phyloP scores from a whole-genome alignment of 371 early-diverging fungal species.

The Mortierella sp. region DNA sequence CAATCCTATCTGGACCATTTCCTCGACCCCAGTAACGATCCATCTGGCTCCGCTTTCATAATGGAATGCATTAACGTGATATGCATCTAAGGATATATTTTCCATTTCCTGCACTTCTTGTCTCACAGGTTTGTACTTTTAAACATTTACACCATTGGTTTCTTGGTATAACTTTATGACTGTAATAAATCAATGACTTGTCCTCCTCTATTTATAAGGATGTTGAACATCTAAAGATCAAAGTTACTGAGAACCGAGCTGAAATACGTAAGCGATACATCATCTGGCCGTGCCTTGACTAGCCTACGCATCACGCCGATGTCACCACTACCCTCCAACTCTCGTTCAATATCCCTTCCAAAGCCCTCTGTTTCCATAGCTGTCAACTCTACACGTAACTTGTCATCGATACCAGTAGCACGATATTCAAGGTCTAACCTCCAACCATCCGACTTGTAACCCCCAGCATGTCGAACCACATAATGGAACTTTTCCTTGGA shows the following conservation, averaged over 20 bases:
- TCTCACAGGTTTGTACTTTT: too few relatives aligned
- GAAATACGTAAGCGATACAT: constrained; percentile 73
- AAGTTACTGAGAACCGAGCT: constrained; percentile 25
- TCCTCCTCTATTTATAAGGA: too few relatives aligned
- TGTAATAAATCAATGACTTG: too few relatives aligned
- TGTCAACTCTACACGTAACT: constrained; percentile 63
- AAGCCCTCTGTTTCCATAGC: constrained; percentile 69
- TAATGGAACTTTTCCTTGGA: constrained; percentile 59
- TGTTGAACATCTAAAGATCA: constrained; percentile 23
- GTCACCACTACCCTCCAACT: constrained; percentile 61
- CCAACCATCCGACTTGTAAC: constrained; percentile 72
- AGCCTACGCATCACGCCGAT: constrained; percentile 66
- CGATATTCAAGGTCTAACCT: constrained; percentile 61
- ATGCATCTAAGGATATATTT: too few relatives aligned
- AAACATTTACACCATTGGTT: too few relatives aligned
- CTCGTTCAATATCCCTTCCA: constrained; percentile 62
- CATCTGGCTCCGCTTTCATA: too few relatives aligned
- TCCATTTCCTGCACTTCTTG: too few relatives aligned
- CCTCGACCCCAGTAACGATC: too few relatives aligned
- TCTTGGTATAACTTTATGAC: too few relatives aligned
- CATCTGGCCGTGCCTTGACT: constrained; percentile 64
- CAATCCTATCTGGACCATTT: too few relatives aligned
- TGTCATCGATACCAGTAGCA: constrained; percentile 48
- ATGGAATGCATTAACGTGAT: too few relatives aligned
- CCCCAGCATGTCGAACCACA: constrained; percentile 75